Percentiles rank a stretch among this genome's conserved stretches.
Evolutionary conservation across 441 rosid species (phyloP).

Genomic region (Populus hybrid): DNA sequence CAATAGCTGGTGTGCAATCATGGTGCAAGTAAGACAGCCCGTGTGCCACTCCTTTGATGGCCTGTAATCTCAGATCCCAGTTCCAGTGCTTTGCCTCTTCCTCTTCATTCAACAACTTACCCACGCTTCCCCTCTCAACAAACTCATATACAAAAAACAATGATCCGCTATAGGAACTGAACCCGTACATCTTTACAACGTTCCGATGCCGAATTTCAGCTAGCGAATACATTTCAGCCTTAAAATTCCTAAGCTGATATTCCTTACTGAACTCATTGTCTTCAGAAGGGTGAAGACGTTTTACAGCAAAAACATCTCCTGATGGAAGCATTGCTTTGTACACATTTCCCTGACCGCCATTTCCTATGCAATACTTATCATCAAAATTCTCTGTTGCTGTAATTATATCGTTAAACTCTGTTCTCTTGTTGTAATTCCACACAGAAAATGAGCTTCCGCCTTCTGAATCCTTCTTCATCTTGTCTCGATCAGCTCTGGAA

Average conservation of each 20-base stretch:
- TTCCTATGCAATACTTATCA: constrained; percentile 22
- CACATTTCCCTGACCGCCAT: constrained; percentile 15
- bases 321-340: constrained; percentile 18
- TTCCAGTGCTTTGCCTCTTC: constrained; percentile 8
- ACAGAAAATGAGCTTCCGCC: constrained; percentile 19
- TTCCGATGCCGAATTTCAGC: constrained; percentile 20
- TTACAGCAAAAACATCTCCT: constrained; percentile 15
- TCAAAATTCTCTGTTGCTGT: constrained; percentile 25
- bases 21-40: constrained; percentile 35
- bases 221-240: constrained; percentile 24
- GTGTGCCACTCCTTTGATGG: constrained; percentile 23
- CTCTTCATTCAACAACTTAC: background rate
- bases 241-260: constrained; percentile 8
- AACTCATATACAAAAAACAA: constrained; percentile 19
- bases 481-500: constrained; percentile 5
- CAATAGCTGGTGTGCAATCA: constrained; percentile 16
- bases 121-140: constrained; percentile 24
- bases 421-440: constrained; percentile 23
- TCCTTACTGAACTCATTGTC: background rate
- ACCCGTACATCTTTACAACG: constrained; percentile 23
- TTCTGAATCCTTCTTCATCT: constrained; percentile 9
- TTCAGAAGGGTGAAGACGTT: constrained; percentile 11
- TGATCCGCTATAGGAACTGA: constrained; percentile 1
- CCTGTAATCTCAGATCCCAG: constrained; percentile 23
- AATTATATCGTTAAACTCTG: constrained; percentile 28